phyloP scores from a whole-genome alignment of 2,329 filamentous ascomycete species.

The Aspergillus japonicus region DNA sequence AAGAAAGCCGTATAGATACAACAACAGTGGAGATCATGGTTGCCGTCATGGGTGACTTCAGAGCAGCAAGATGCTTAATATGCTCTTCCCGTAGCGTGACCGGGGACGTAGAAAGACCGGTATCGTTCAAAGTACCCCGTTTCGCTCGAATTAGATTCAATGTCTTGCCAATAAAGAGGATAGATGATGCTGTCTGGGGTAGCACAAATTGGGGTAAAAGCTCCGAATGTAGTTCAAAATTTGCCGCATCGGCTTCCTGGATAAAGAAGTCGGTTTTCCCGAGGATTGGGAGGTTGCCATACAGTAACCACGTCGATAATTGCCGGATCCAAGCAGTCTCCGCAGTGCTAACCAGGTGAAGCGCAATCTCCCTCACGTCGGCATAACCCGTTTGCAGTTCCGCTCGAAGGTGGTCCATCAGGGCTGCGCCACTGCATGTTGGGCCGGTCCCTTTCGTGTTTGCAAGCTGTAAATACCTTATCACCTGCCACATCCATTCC shows the following conservation, averaged over 20 bases:
- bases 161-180: slow-evolving; percentile 87
- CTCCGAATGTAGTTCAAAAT: slow-evolving; percentile 58
- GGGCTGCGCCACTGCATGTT: slow-evolving; percentile 63
- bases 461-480: slow-evolving; percentile 63
- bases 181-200: slow-evolving; percentile 70
- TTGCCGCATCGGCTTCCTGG: slow-evolving; percentile 47
- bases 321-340: slow-evolving; percentile 92
- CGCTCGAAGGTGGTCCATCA: slow-evolving; percentile 73
- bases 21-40: slow-evolving; percentile 70
- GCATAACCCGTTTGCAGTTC: slow-evolving; percentile 85
- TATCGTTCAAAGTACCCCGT: slow-evolving; percentile 37
- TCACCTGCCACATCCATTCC: slow-evolving; percentile 79
- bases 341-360: slow-evolving; percentile 70
- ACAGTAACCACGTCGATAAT: slow-evolving; percentile 84
- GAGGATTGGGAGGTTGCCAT: slow-evolving; percentile 76
- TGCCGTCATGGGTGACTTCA: slow-evolving; percentile 72
- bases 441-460: slow-evolving; percentile 29
- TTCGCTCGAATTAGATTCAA: slow-evolving; percentile 74
- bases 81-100: slow-evolving; percentile 50
- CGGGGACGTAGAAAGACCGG: slow-evolving; percentile 55
- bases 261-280: slow-evolving; percentile 88
- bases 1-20: slow-evolving; percentile 71
- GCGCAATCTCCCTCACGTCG: slow-evolving; percentile 76
- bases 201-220: slow-evolving; percentile 80
- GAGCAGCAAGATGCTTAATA: slow-evolving; percentile 60